Evolutionary conservation across 2,329 filamentous ascomycete species (phyloP).

Genomic region (Lasiodiplodia gonubiensis): DNA sequence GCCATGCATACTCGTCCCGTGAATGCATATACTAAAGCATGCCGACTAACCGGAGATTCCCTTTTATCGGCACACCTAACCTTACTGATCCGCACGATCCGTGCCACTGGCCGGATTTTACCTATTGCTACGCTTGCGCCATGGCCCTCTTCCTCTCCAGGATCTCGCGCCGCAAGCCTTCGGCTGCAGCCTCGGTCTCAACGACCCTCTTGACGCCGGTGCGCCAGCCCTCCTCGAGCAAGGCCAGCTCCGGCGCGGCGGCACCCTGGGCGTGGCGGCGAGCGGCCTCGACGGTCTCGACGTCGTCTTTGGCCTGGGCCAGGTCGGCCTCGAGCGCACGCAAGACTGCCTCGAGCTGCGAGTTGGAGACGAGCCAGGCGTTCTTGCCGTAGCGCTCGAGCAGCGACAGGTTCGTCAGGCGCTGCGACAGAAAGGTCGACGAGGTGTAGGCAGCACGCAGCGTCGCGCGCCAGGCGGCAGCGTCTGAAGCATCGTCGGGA

Average conservation of each 20-base stretch:
- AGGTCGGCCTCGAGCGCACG: slow-evolving; percentile 75
- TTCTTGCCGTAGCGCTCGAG: slow-evolving; percentile 85
- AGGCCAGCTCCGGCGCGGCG: slow-evolving; percentile 72
- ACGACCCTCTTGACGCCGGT: slow-evolving; percentile 77
- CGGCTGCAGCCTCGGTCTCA: slow-evolving; percentile 85
- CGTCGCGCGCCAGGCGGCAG: slow-evolving; percentile 56
- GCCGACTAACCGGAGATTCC: neutral
- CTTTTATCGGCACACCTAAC: neutral
- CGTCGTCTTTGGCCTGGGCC: slow-evolving; percentile 67
- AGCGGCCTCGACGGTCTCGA: slow-evolving; percentile 74
- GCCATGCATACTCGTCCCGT: neutral
- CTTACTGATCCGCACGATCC: neutral
- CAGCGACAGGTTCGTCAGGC: slow-evolving; percentile 69
- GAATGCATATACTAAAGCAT: neutral
- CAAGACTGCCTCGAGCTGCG: slow-evolving; percentile 75
- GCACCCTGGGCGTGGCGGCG: slow-evolving; percentile 73
- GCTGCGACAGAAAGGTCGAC: slow-evolving; percentile 62
- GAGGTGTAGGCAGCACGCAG: slow-evolving; percentile 63
- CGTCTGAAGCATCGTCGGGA: slow-evolving; percentile 49
- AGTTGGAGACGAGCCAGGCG: slow-evolving; percentile 87
- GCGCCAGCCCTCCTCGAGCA: slow-evolving; percentile 80
- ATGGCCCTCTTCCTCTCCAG: slow-evolving; percentile 40
- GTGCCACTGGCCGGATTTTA: neutral
- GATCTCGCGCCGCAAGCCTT: slow-evolving; percentile 61
- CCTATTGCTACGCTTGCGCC: slow-evolving; percentile 7